Conservation (phyloP, 2,329 filamentous ascomycete genomes). For the Fusarium sp. region DNA sequence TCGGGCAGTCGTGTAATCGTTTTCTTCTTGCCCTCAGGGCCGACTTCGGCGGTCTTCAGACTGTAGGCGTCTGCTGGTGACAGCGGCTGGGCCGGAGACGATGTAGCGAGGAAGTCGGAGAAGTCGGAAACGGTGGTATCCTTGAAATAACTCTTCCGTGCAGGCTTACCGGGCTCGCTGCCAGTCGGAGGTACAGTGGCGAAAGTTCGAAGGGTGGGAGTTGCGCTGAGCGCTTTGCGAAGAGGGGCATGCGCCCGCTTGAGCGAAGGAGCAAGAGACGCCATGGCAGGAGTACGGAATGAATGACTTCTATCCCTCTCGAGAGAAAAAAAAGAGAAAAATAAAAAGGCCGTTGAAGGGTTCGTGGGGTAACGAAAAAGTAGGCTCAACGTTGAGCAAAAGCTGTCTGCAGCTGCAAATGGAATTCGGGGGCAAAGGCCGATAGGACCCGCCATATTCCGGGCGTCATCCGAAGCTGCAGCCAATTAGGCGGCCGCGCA, state of each 20-base stretch:
- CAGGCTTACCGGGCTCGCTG: constrained; percentile 48
- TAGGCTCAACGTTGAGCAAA: constrained; percentile 40
- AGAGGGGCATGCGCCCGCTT: constrained; percentile 61
- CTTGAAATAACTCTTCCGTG: constrained; percentile 70
- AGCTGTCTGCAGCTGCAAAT: constrained; percentile 39
- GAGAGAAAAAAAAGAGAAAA: constrained; percentile 2
- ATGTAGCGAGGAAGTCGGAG: constrained; percentile 68
- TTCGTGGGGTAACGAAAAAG: constrained; percentile 25
- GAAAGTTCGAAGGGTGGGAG: constrained; percentile 57
- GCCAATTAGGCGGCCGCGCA: constrained; percentile 40
- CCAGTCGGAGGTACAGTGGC: constrained; percentile 63
- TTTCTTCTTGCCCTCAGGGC: constrained; percentile 73
- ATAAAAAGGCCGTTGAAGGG: constrained; percentile 21
- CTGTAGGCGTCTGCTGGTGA: constrained; percentile 70
- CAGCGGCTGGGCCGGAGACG: constrained; percentile 61
- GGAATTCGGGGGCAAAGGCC: constrained; percentile 49
- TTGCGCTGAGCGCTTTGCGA: constrained; percentile 57
- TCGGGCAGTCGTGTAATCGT: constrained; percentile 84
- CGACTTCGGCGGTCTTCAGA: constrained; percentile 75
- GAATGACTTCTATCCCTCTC: constrained; percentile 11
- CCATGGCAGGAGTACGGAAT: constrained; percentile 51
- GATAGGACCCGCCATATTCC: constrained; percentile 49
- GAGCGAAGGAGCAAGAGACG: constrained; percentile 59
- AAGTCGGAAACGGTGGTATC: constrained; percentile 71
- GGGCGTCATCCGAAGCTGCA: constrained; percentile 23